Evolutionary conservation across 805 yeast species (phyloP), one percentile per base, ranked within the genome.

Genomic region (Alloascoidea africana): DNA sequence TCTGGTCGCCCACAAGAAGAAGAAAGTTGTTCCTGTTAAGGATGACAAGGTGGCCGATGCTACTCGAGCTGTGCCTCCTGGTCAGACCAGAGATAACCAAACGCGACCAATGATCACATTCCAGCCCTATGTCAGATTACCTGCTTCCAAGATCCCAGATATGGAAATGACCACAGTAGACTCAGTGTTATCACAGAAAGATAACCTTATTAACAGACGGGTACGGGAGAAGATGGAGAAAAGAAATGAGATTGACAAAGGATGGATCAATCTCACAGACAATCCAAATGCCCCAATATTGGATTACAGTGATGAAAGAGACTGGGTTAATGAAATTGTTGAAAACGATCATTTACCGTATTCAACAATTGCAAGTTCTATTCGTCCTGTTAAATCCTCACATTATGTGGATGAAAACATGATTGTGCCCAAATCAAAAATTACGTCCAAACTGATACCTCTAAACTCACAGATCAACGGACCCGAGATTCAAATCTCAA

Each of bases 141-240:
- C 96, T 2, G 79, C 91, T 30, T 81, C 95, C 1, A 83, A 85
- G 56, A 82, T 89, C 44, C 96, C 97, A 13, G 96, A 89, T 56
- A 68, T 87, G 68, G 94, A 85, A 35, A 63, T 89, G 42, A 77
- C 81, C 16, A 83, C 94, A 4, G 87, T 86, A 6, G 82, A 81
- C 39, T 68, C 74, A 35, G 75, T 85, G 16, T 59, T 82, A 36
- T 65, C 71, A 36, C 87, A 77, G 44, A 84, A 85, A 56, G 79
- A 84, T 42, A 76, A 68, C 39, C 78, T 83, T 4, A 77, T 87
- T 43, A 76, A 76, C 43, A 70, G 76, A 39, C 93, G 84, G n/a
- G 95, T 91, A 36, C 72, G 76, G 44, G 94, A 84, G 46, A 82
- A 84, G 53, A 65, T 89, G 56, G 73, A 80, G 44, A 63, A 93